Conservation (phyloP, 768 basidiomycete genomes). For the Suillus fuscotomentosus region DNA sequence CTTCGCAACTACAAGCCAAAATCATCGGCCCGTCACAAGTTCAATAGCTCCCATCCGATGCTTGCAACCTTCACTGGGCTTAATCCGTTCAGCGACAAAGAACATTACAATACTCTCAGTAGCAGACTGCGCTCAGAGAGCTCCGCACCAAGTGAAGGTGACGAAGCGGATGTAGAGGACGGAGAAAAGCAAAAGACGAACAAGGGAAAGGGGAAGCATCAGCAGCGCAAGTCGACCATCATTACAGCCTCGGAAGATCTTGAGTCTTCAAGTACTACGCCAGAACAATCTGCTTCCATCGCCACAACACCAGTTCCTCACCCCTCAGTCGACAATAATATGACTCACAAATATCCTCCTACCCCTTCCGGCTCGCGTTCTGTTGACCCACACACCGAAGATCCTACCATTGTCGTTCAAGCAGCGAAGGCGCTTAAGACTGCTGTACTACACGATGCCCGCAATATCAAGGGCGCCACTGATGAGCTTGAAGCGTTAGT, state of each 20-base stretch:
- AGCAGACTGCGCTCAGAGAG: slow-evolving; percentile 28
- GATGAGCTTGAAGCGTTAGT: slow-evolving; percentile 41
- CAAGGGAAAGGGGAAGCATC: slow-evolving; percentile 32
- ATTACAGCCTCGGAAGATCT: slow-evolving; percentile 7
- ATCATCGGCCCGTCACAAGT: slow-evolving; percentile 15
- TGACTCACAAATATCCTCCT: slow-evolving; percentile 42
- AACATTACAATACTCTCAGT: slow-evolving; percentile 37
- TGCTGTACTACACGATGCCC: slow-evolving; percentile 75
- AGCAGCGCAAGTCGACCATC: slow-evolving; percentile 6
- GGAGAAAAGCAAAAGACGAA: slow-evolving; percentile 16
- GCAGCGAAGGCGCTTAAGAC: slow-evolving; percentile 67
- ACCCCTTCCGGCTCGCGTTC: slow-evolving; percentile 15
- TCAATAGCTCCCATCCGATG: slow-evolving; percentile 42
- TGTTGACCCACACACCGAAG: slow-evolving; percentile 29
- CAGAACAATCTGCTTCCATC: neutral
- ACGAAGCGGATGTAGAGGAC: slow-evolving; percentile 30
- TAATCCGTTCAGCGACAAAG: slow-evolving; percentile 45
- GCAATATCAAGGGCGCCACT: slow-evolving; percentile 58
- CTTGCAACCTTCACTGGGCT: slow-evolving; percentile 32
- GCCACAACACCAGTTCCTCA: slow-evolving; percentile 2
- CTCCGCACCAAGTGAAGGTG: slow-evolving; percentile 24
- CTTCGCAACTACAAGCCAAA: slow-evolving; percentile 65
- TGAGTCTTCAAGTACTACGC: slow-evolving; percentile 14
- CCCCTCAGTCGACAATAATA: slow-evolving; percentile 5
- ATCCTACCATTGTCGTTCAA: slow-evolving; percentile 41